Evolutionary conservation across 2,329 filamentous ascomycete genomes (phyloP), one percentile per base, ranked within the genome.

Genomic region (Purpureocillium lavendulum): DNA sequence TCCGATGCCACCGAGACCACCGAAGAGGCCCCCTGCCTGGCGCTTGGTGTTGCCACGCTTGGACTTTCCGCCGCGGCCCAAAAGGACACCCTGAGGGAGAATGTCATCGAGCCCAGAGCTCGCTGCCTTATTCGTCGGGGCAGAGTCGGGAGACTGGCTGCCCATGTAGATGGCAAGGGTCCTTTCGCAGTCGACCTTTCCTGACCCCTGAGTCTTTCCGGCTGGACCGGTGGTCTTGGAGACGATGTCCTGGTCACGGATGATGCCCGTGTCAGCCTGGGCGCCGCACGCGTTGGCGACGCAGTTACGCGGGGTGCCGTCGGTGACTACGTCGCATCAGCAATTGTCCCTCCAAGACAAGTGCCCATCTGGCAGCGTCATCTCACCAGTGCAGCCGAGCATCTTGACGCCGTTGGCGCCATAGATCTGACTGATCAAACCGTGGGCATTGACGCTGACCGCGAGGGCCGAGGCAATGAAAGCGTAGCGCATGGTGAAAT

Each of bases 231-330:
- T 52, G 48, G 70, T 66, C 51, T 61, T 65, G 35, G 63, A 69
- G 30, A 63, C 62, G 43, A 83, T 67, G 61, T 83, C 80, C 10
- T 62, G 58, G 44, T 73, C 60, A 33, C 78, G 75, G 59, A 83
- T 82, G 65, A 84, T 81, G 56, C 78, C 69, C 15, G 80, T 83
- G 53, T 84, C 80, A 41, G 71, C 75, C 56, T 83, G 72, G n/a
- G 78, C 71, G 40, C 80, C 80, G 54, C 77, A 83, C 33, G 56
- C 47, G 48, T 78, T 75, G 50, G 64, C 65, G 37, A 73, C 66
- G 57, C 78, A 83, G 61, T 84, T 76, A 53, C 80, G 77, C 36
- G 78, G 80, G 43, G 79, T 82, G 50, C 77, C 79, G 44, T 83
- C 78, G 36, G 66, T 65, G 47, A 82, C 74, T 68, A 16, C 8